These are phyloP conservation scores for Phytophthora rubi DNA, from an alignment of 352 stramenopile species.

Conservation along the genomic window DNA sequence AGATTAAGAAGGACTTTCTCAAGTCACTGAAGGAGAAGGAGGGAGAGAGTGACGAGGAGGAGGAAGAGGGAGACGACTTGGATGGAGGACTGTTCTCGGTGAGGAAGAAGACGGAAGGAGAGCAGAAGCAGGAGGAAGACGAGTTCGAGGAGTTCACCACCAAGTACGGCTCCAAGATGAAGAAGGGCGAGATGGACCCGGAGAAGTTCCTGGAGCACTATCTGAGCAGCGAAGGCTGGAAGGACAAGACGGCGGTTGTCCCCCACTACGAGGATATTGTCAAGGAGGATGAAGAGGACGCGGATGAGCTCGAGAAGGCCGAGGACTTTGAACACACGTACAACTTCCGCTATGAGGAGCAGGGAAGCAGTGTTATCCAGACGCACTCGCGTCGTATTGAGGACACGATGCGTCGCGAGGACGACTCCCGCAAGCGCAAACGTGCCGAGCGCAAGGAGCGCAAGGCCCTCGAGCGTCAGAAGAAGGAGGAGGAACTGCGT, in stretches of 20 bases:
- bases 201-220: conserved; percentile 86
- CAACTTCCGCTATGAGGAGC: conserved; percentile 99
- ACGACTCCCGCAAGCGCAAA: conserved; percentile 96
- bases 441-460: conserved; percentile 93
- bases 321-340: conserved; percentile 99
- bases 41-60: conserved; percentile 36
- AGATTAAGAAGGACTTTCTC: conserved; percentile 77
- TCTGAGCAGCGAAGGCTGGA: conserved; percentile 81
- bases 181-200: conserved; percentile 67
- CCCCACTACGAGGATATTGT: conserved; percentile 88
- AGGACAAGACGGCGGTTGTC: conserved; percentile 72
- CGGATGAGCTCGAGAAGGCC: conserved; percentile 92
- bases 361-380: conserved; percentile 86
- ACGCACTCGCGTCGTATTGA: conserved; percentile 86
- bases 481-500: conserved; percentile 97
- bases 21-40: conserved; percentile 52
- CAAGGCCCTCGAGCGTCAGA: conserved; percentile 95
- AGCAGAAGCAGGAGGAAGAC: conserved; percentile 72
- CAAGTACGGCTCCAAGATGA: conserved; percentile 70
- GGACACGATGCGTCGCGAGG: conserved; percentile 94
- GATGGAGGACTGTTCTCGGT: conserved; percentile 79
- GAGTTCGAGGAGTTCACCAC: conserved; percentile 66
- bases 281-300: conserved; percentile 89
- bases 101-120: conserved; percentile 66
- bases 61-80: conserved; percentile 80